Base-by-base conservation (phyloP, 2,329 filamentous ascomycete genomes). In the Aurifilum marmelostoma region DNA sequence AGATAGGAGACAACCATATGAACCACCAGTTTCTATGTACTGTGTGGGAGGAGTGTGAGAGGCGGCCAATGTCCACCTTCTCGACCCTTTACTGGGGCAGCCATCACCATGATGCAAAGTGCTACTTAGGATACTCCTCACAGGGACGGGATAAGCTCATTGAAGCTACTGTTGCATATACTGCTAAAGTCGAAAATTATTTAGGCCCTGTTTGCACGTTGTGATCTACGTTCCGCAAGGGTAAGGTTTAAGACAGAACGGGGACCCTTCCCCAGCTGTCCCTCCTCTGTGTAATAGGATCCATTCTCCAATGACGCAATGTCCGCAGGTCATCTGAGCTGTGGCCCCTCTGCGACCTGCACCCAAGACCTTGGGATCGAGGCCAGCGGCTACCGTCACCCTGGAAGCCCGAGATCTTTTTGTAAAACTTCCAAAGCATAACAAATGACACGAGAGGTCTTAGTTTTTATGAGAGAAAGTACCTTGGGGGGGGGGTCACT, bases 271-370 rank as follows among this genome's bases (percentile, higher is more conserved):
- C 39, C 14, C 7, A n/a, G 37, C 24, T 27, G 59, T 43, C 32
- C 16, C 3, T 56, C 27, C 52, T 29, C 11, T 39, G 2, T 39
- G 5, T 60, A n/a, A 2, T 27, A 24, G 37, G 37, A 16, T 63
- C 61, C 32, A 27, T 60, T 63, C 61, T 32, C 61, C 61, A 63
- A 63, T 63, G 61, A 63, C 61, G 61, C 39, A 47, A 63, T 63
- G 2, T 24, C 61, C 39, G 18, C 2, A 18, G 39, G 61, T 63
- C 61, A 63, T n/a, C 61, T 63, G 61, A 43, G 41, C 27, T 63
- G 39, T 24, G 41, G 39, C 41, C 41, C 61, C n/a, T 50, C 61
- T 50, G 61, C 41, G 29, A 43, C 24, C 60, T 47, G n/a, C 12
- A 47, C 60, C n/a, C n/a, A n/a, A n/a, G n/a, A n/a, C n/a, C n/a